Evolutionary conservation across 331 rosid species (phyloP).

Genomic region (Dryas integrifolia): DNA sequence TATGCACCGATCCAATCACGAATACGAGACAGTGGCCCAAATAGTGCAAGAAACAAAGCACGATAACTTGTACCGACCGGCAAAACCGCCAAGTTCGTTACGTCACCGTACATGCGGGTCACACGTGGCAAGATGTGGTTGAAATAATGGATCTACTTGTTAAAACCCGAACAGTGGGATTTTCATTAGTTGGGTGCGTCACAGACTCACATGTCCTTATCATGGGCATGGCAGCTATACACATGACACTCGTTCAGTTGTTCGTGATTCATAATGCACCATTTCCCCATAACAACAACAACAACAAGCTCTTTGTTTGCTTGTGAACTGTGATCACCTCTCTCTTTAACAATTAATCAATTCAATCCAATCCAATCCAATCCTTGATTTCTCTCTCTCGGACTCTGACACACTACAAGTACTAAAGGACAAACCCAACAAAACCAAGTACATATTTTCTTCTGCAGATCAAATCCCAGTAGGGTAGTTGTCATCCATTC

Average conservation of each 20-base stretch:
- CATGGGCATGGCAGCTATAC: background rate
- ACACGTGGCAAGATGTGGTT: background rate
- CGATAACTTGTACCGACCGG: constrained; percentile 3
- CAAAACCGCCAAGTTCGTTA: background rate
- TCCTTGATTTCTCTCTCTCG: background rate
- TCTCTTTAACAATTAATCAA: background rate
- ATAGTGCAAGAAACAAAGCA: background rate
- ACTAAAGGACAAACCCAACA: too few relatives aligned
- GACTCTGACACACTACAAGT: background rate
- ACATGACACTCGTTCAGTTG: background rate
- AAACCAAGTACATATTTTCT: background rate
- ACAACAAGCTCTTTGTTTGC: background rate
- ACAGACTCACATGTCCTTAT: too few relatives aligned
- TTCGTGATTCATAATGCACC: too few relatives aligned
- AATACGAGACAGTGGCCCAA: too few relatives aligned
- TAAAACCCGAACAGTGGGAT: background rate
- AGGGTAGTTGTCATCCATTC: too few relatives aligned
- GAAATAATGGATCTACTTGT: background rate
- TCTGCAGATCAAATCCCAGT: too few relatives aligned
- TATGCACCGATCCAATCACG: too few relatives aligned
- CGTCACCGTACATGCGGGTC: background rate
- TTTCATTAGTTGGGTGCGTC: too few relatives aligned
- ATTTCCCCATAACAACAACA: too few relatives aligned
- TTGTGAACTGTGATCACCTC: constrained; percentile 3
- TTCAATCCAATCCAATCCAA: background rate